Evolutionary conservation across 75 land plant genomes (phyloP), one percentile per base, ranked within the genome.

Genomic region (Cunninghamia lanceolata): DNA sequence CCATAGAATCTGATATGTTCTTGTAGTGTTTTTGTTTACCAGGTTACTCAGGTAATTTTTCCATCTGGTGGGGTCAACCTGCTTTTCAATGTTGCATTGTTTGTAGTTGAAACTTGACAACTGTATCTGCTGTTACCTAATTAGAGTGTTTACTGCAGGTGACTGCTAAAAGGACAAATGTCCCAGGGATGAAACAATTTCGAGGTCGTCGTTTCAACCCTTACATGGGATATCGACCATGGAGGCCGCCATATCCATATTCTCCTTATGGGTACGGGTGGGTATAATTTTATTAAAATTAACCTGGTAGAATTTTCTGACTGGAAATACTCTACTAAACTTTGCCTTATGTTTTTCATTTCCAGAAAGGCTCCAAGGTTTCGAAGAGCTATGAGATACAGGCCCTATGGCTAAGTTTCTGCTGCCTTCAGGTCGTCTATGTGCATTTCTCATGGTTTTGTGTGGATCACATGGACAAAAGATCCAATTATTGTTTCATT

Each of bases 131-230:
- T 43, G 50, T 45, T 11, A 3, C 82, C 46, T n/a, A 43, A 42
- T 78, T 42, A 21, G 42, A 14, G 21, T 42, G 82, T 80, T 13
- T 80, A 47, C 45, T 45, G 46, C 82, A 80, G 82, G 82, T 80
- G 46, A 80, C 82, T 28, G 93, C 93, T 10, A 95, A 95, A 71
- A 85, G 97, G 75, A 95, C 97, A 38, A 95, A 95, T 87, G 93
- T 95, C 40, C 97, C 97, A 32, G 97, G 97, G 30, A 93, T 95
- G 97, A 95, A 95, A 88, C 91, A 88, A 68, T 94, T 74, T 70
- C 91, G 94, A 73, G 89, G 92, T 30, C 87, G 96, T n/a, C 93
- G 94, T 6, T 93, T 87, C 87, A 87, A 89, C 81, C 94, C 96
- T 13, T 93, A 89, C 85, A 86, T 89, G 86, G 94, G 91, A 28